A percentile compares a stretch with the other conserved stretches of the same genome.
Evolutionary conservation across 305 asterid genomes (phyloP).

Genomic region (Caryopteris hybrid): DNA sequence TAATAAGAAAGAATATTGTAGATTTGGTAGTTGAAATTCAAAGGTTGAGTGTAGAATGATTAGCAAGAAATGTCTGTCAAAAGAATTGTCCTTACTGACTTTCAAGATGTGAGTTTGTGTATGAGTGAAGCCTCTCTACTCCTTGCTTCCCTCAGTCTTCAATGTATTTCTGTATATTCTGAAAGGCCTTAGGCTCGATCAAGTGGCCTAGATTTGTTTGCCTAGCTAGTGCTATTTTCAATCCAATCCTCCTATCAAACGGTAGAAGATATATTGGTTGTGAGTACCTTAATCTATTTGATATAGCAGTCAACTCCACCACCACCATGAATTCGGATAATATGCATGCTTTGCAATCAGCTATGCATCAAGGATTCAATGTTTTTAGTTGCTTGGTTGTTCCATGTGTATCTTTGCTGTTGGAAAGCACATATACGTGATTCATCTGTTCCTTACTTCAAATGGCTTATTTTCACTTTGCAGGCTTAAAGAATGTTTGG

Average conservation of each 20-base stretch:
- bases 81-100: not conserved
- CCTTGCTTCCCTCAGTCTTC: not conserved
- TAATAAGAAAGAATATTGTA: no score
- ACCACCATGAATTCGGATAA: no score
- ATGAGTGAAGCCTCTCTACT: no score
- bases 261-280: no score
- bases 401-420: not conserved
- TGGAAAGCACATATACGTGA: not conserved
- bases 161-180: no score
- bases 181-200: no score
- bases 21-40: constrained; percentile 5
- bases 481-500: constrained; percentile 54
- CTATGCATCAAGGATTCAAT: not conserved
- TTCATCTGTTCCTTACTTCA: not conserved
- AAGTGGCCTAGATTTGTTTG: no score
- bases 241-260: no score
- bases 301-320: no score
- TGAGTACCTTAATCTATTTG: no score
- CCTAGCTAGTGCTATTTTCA: not conserved
- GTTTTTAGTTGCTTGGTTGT: not conserved
- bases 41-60: not conserved
- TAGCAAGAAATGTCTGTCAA: not conserved
- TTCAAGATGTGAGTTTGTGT: no score
- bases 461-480: constrained; percentile 13
- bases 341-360: no score